Base-by-base conservation (phyloP, 129 eudicot species). In the Chrysanthemum makinoi region DNA sequence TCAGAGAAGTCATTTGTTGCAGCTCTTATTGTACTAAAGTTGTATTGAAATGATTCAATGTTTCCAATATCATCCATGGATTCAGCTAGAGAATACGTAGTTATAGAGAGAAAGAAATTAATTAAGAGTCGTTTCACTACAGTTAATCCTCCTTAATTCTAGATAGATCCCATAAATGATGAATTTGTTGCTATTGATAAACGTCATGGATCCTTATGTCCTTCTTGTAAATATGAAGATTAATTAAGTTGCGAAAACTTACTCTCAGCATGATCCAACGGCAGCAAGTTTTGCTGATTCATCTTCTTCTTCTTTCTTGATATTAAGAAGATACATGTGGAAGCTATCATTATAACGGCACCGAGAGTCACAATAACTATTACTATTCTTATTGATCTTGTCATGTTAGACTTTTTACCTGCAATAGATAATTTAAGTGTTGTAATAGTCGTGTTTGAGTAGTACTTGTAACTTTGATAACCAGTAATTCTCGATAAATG, bases 11-110 rank as follows among this genome's bases (percentile, higher is more conserved):
- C 39, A 62, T 62, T 62, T 30, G 67, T 62, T 14, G 67, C 67
- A 26, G 3, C 67, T 62, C 67, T 62, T 1, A 30, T 47, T 14
- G 16, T 47, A 62, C 39, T 62, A 33, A 62, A 62, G 67, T 62
- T 62, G 67, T 62, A 62, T 62, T 62, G 28, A 19, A 62, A 62
- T 12, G 67, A 62, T 62, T 62, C 48, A 62, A 12, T 30, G 67
- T 30, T 30, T n/a, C 67, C 49, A 30, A 62, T 62, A 3, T 62
- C 10, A 35, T 35, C 43, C 16, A 47, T 62, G 48, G 67, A 26
- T 62, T 62, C 67, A 62, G 33, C 67, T 30, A 30, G 48, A 14
- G 46, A 2, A 30, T 26, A 35, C 43, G 5, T 35, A 35, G 43
- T 35, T 35, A 6, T 35, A 35, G 18, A 30, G 66, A 62, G 67